A percentile compares a stretch with the other conserved stretches of the same genome.
phyloP scores from a whole-genome alignment of 495 filamentous ascomycete genomes.

The Penicillium turbatum region DNA sequence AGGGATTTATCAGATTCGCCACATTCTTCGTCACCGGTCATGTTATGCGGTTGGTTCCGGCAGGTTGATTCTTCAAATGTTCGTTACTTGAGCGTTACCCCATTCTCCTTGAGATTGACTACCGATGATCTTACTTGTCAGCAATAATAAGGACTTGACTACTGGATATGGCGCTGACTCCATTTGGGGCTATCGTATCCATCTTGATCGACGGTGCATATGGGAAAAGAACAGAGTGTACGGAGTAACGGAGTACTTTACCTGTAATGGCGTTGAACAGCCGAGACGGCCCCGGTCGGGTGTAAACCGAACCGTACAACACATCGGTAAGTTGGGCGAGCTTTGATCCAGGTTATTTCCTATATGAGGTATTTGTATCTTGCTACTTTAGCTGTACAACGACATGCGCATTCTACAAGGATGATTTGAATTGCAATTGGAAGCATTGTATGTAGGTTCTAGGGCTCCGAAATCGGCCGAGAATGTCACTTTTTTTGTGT shows the following conservation, averaged over 20 bases:
- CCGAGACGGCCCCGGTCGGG: not conserved
- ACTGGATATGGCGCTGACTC: slow-evolving; percentile 11
- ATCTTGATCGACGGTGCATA: slow-evolving; percentile 27
- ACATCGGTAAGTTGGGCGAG: too few relatives aligned
- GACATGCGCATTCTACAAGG: not conserved
- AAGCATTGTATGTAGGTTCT: not conserved
- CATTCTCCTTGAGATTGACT: not conserved
- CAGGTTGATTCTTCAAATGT: not conserved
- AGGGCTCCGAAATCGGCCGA: not conserved
- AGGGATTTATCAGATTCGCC: slow-evolving; percentile 30
- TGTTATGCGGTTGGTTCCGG: not conserved
- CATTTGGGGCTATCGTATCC: slow-evolving; percentile 15
- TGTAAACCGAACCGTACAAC: not conserved
- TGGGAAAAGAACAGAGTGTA: slow-evolving; percentile 3
- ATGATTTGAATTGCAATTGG: not conserved
- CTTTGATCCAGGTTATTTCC: not conserved
- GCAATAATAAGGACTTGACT: slow-evolving; percentile 7
- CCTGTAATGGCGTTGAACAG: not conserved
- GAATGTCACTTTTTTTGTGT: not conserved
- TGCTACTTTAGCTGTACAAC: too few relatives aligned
- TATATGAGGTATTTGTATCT: too few relatives aligned
- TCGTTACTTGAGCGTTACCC: not conserved
- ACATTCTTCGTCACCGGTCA: slow-evolving; percentile 19
- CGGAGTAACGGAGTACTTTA: not conserved
- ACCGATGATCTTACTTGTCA: not conserved